Evolutionary conservation across 192 early-diverging fungal genomes (phyloP).

Genomic region (Entomortierella lignicola): DNA sequence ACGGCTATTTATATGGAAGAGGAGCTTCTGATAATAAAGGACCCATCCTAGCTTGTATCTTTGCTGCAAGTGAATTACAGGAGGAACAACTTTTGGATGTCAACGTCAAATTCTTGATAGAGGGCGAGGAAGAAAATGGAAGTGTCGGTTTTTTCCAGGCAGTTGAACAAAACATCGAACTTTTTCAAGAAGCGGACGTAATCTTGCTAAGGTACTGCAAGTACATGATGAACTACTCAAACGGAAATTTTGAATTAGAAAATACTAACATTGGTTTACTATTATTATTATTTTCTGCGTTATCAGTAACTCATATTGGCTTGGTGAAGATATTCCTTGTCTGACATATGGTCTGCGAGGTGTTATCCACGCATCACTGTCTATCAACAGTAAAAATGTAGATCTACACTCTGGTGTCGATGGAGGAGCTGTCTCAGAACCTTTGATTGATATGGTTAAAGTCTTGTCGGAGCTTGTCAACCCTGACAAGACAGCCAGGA

Average conservation of each 20-base stretch:
- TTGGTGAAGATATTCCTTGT: conserved; percentile 80
- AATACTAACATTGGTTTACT: background rate
- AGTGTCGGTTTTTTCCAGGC: conserved; percentile 75
- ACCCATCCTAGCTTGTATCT: conserved; percentile 77
- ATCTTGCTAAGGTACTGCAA: conserved; percentile 63
- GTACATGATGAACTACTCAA: too few relatives aligned
- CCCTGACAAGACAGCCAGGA: conserved; percentile 65
- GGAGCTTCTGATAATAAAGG: conserved; percentile 89
- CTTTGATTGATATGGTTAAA: conserved; percentile 75
- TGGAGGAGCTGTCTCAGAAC: conserved; percentile 80
- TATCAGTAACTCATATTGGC: conserved; percentile 86
- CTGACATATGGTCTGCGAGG: conserved; percentile 85
- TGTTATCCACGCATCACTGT: conserved; percentile 72
- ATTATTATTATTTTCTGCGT: too few relatives aligned
- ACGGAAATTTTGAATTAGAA: too few relatives aligned
- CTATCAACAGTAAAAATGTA: conserved; percentile 58
- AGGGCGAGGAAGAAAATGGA: conserved; percentile 85
- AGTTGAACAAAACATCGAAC: conserved; percentile 61
- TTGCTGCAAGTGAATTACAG: conserved; percentile 75
- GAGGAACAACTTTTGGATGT: conserved; percentile 66
- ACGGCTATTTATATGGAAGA: conserved; percentile 82
- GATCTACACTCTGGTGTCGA: conserved; percentile 83
- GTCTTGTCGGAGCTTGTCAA: conserved; percentile 67
- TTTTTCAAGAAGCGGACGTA: conserved; percentile 65
- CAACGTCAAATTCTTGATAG: conserved; percentile 80